Evolutionary conservation across 352 stramenopile genomes (phyloP).

Genomic region (Globisporangium alternatum): DNA sequence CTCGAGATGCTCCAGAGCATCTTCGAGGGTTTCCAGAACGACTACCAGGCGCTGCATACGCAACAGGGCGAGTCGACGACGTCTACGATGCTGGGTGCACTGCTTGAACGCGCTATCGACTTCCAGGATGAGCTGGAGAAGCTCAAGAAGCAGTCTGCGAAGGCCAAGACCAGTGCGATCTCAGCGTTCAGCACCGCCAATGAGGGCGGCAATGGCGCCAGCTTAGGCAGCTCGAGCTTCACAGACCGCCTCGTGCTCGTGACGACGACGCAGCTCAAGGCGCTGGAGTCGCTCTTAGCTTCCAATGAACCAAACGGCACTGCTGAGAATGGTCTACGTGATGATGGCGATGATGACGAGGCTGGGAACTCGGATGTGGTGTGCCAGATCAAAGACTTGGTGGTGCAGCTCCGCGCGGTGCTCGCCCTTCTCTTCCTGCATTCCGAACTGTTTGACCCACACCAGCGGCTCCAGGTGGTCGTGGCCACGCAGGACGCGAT

Average conservation of each 20-base stretch:
- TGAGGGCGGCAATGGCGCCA: slow-evolving; percentile 14
- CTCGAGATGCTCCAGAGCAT: slow-evolving; percentile 41
- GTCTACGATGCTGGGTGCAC: slow-evolving; percentile 21
- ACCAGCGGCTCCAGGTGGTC: slow-evolving; percentile 31
- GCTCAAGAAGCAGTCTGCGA: slow-evolving; percentile 42
- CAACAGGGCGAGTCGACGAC: slow-evolving; percentile 10
- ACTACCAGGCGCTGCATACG: slow-evolving; percentile 14
- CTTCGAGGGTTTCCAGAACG: slow-evolving; percentile 33
- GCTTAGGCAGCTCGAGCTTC: slow-evolving; percentile 30
- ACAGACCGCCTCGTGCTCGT: slow-evolving; percentile 37
- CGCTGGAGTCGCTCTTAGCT: slow-evolving; percentile 23
- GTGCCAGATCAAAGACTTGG: slow-evolving; percentile 37
- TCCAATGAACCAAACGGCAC: neutral
- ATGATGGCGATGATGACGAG: neutral
- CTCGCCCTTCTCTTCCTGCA: slow-evolving; percentile 50
- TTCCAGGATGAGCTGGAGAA: slow-evolving; percentile 52
- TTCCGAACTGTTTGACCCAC: slow-evolving; percentile 34
- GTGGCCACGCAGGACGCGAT: slow-evolving; percentile 28
- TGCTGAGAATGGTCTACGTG: neutral
- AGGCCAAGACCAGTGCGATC: slow-evolving; percentile 25
- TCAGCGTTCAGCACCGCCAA: neutral
- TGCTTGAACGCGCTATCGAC: slow-evolving; percentile 31
- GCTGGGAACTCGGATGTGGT: slow-evolving; percentile 20
- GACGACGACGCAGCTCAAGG: slow-evolving; percentile 31
- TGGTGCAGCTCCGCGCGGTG: slow-evolving; percentile 59